Percentiles rank a stretch among this genome's conserved stretches.
Evolutionary conservation across 352 stramenopile genomes (phyloP).

Genomic region (Aphanomyces invadans): DNA sequence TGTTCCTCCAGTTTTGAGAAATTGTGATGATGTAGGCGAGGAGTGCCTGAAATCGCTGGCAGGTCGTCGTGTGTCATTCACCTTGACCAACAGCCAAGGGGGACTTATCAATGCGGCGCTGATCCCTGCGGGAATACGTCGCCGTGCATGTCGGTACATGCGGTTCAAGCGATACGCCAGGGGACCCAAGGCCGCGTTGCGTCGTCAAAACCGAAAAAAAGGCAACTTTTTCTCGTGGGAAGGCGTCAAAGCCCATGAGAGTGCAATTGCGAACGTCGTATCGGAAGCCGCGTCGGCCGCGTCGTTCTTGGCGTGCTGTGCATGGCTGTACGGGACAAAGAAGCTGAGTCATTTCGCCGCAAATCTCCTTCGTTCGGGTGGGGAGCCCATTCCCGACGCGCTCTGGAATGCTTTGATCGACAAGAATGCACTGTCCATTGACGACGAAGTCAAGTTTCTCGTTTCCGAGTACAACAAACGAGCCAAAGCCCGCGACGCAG

Average conservation of each 20-base stretch:
- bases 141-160: constrained; percentile 73
- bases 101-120: background rate
- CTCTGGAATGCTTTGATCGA: constrained; percentile 12
- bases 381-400: background rate
- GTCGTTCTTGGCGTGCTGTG: constrained; percentile 55
- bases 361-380: background rate
- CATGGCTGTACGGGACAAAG: constrained; percentile 24
- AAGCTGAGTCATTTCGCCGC: constrained; percentile 13
- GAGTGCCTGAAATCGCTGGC: constrained; percentile 74
- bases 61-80: constrained; percentile 41
- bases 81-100: background rate
- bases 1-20: background rate
- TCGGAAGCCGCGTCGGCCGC: constrained; percentile 70
- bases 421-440: constrained; percentile 6
- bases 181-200: constrained; percentile 47
- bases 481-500: background rate
- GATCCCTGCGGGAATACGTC: constrained; percentile 57
- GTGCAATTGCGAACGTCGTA: constrained; percentile 61
- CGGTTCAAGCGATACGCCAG: constrained; percentile 78
- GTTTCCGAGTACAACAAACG: constrained; percentile 10
- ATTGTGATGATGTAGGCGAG: constrained; percentile 32
- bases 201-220: constrained; percentile 53
- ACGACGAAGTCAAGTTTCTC: constrained; percentile 7
- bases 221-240: constrained; percentile 75
- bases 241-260: constrained; percentile 51